Evolutionary conservation across 768 basidiomycete genomes (phyloP), one percentile per base, ranked within the genome.

Genomic region (Harrya chromipes): DNA sequence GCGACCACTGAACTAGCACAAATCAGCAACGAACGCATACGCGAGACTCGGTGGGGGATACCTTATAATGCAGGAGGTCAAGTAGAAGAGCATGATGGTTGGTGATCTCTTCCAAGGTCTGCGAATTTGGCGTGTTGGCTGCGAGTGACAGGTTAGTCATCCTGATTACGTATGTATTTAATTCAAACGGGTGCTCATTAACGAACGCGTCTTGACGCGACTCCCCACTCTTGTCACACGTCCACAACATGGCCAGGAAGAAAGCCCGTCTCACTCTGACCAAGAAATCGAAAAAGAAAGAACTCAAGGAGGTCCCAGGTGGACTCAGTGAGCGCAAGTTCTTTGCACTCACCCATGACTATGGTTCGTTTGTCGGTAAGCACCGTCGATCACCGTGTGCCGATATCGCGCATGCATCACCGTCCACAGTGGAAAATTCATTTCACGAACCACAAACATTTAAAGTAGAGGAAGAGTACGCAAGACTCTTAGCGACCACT

Each of bases 1-100:
- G 85, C 90, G 6, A 75, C 76, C 31, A 79, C 68, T n/a, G 85
- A 84, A 66, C 87, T 89, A 55, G 39, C 21, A 40, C 37, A 36
- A 21, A 39, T 49, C 35, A 44, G 29, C 31, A 16, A 37, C 24
- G 12, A 36, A 39, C 17, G 35, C n/a, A n/a, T n/a, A n/a, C 76
- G 79, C 80, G 6, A 13, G 4, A n/a, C n/a, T n/a, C n/a, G n/a
- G 4, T 4, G 8, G 29, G 47, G 20, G 9, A 40, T 55, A 75
- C 75, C 76, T 74, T 42, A 70, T 66, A 35, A 77, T 31, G 38
- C 71, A 66, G 27, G 72, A 74, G 9, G 68, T 62, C 50, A 77
- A 59, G 64, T 72, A 73, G 57, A 77, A 64, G 20, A 77, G 49
- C 75, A 77, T 77, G 34, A 13, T 24, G 38, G 35, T 45, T 33